Conservation (phyloP, 441 rosid species). For the Populus trichocarpa region DNA sequence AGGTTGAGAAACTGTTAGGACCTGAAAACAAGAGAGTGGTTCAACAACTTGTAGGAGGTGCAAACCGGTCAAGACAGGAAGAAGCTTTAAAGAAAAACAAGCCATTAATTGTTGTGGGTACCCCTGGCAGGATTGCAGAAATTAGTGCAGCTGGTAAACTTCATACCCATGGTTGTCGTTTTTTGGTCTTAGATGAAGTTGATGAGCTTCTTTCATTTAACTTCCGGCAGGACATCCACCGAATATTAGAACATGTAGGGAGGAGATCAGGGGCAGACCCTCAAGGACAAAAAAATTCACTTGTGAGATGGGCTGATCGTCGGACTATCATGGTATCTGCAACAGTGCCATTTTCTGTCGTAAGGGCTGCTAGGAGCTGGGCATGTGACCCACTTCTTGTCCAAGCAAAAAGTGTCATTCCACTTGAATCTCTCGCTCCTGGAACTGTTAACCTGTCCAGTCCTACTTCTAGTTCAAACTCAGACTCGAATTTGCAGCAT, state of each 20-base stretch:
- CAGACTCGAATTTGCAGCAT: constrained; percentile 37
- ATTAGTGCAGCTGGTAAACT: constrained; percentile 89
- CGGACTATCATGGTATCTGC: constrained; percentile 83
- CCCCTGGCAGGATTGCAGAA: constrained; percentile 92
- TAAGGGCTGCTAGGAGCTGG: constrained; percentile 92
- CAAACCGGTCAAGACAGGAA: constrained; percentile 90
- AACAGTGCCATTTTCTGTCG: constrained; percentile 81
- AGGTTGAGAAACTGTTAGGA: constrained; percentile 83
- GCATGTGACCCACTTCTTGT: constrained; percentile 73
- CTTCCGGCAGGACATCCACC: constrained; percentile 79
- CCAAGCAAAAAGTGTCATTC: constrained; percentile 59
- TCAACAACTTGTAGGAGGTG: constrained; percentile 97
- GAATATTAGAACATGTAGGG: constrained; percentile 86
- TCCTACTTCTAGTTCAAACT: constrained; percentile 34
- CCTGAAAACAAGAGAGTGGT: constrained; percentile 69
- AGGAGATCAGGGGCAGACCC: constrained; percentile 58
- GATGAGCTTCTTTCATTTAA: constrained; percentile 89
- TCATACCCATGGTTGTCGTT: constrained; percentile 81
- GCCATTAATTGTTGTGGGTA: constrained; percentile 85
- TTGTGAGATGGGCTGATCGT: constrained; percentile 41
- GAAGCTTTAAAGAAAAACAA: constrained; percentile 93
- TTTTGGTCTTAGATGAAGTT: constrained; percentile 85
- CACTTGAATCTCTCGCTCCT: constrained; percentile 56
- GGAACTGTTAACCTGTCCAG: constrained; percentile 43
- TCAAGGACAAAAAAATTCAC: constrained; percentile 23